Evolutionary conservation across 2,329 filamentous ascomycete genomes (phyloP).

Genomic region (Cryphonectria nitschkei): DNA sequence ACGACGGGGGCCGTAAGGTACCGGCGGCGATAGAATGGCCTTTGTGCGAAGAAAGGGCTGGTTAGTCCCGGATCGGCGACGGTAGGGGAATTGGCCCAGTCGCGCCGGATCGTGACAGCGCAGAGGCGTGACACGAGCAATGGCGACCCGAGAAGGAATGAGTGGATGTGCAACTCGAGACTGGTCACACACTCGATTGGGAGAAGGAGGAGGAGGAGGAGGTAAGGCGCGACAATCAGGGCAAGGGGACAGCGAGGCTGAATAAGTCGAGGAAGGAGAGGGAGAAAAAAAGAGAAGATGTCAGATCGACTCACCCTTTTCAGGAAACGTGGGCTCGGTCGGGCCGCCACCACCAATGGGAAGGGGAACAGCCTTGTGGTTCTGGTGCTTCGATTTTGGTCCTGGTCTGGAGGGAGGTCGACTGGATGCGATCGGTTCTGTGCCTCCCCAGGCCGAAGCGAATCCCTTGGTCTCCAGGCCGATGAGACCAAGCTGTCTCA

Average conservation of each 20-base stretch:
- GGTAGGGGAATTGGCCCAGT: conserved; percentile 16
- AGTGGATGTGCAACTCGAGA: neutral
- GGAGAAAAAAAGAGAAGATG: conserved; percentile 12
- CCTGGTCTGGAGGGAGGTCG: conserved; percentile 23
- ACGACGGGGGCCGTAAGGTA: conserved; percentile 41
- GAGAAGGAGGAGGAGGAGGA: neutral
- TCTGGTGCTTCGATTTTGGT: conserved; percentile 25
- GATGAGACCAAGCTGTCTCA: conserved; percentile 44
- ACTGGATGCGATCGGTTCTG: conserved; percentile 24
- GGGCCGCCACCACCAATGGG: conserved; percentile 26
- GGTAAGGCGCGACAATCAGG: neutral
- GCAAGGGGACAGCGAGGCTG: neutral
- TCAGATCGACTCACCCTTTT: conserved; percentile 40
- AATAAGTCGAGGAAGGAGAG: neutral
- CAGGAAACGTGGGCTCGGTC: conserved; percentile 35
- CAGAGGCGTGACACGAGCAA: neutral
- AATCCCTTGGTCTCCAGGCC: conserved; percentile 33
- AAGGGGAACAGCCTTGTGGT: conserved; percentile 14
- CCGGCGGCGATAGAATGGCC: conserved; percentile 45
- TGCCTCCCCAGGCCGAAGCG: conserved; percentile 35
- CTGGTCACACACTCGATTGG: neutral
- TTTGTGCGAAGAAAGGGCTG: conserved; percentile 32
- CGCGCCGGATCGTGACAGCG: neutral
- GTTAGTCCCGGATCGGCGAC: conserved; percentile 32
- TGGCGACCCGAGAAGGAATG: neutral